A percentile compares a stretch with the other conserved stretches of the same genome.
These are phyloP conservation scores for Eruca vesicaria DNA, from an alignment of 441 rosid species.

Conservation along the genomic window DNA sequence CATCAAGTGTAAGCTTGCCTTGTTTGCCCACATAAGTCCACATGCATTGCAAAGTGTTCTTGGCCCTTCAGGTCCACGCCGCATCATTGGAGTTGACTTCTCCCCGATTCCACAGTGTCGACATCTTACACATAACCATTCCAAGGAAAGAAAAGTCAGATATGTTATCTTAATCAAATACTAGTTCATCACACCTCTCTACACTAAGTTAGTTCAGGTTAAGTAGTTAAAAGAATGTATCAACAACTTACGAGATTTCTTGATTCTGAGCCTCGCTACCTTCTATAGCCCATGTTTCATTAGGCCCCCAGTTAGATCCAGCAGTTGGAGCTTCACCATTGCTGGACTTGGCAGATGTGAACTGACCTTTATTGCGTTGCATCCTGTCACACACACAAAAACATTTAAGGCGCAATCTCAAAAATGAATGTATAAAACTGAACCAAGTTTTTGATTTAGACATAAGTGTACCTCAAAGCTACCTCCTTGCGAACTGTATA, in stretches of 20 bases:
- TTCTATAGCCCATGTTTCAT: slow-evolving; percentile 43
- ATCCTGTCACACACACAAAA: slow-evolving; percentile 37
- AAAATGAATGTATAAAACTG: background rate
- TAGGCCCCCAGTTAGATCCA: slow-evolving; percentile 43
- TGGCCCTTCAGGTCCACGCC: slow-evolving; percentile 66
- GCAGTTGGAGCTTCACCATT: slow-evolving; percentile 44
- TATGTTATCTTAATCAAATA: background rate
- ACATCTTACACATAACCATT: slow-evolving; percentile 36
- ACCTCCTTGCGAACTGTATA: slow-evolving; percentile 70
- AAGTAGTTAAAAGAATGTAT: background rate
- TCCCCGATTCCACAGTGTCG: slow-evolving; percentile 56
- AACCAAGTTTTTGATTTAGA: background rate
- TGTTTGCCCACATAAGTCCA: slow-evolving; percentile 68
- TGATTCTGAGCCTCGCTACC: slow-evolving; percentile 44
- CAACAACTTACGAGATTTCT: slow-evolving; percentile 44
- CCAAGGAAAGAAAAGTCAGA: background rate
- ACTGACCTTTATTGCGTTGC: slow-evolving; percentile 60
- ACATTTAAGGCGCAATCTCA: background rate
- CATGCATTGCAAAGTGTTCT: slow-evolving; percentile 67
- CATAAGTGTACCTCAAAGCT: slow-evolving; percentile 51
- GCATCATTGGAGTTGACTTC: slow-evolving; percentile 63
- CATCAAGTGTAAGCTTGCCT: slow-evolving; percentile 34
- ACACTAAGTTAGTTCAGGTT: too few relatives aligned
- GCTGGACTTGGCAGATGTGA: slow-evolving; percentile 50
- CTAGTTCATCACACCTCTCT: background rate